Evolutionary conservation across 257 asterid genomes (phyloP).

Genomic region (Prunella vulgaris): DNA sequence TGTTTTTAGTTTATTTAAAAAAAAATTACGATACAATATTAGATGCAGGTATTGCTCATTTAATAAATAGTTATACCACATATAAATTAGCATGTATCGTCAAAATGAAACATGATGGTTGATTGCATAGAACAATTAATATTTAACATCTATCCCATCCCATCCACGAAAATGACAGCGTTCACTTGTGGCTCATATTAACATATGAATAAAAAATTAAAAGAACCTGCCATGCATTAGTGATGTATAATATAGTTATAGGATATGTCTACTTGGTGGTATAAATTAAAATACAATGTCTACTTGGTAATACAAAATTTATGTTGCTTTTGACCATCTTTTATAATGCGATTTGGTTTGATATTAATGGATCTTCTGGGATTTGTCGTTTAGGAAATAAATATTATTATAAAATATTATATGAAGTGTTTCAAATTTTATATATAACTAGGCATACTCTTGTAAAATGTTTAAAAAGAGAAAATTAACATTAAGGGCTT

Average conservation of each 20-base stretch:
- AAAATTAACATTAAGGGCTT: too few species aligned
- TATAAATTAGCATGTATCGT: background rate
- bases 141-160: background rate
- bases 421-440: too few species aligned
- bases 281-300: background rate
- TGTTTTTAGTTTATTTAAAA: too few species aligned
- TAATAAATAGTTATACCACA: background rate
- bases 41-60: too few species aligned
- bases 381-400: background rate
- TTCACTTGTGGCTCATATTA: conserved; percentile 15
- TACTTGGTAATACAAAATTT: background rate
- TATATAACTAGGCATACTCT: too few species aligned
- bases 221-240: background rate
- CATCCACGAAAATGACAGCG: background rate
- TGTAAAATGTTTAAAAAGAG: too few species aligned
- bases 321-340: background rate
- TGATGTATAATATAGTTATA: background rate
- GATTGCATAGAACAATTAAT: background rate
- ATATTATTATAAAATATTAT: too few species aligned
- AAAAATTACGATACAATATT: too few species aligned
- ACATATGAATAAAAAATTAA: background rate
- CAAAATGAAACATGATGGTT: background rate
- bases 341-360: background rate
- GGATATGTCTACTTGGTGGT: background rate
- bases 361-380: background rate